Conservation (phyloP, 805 yeast species). For the Candida stauntonica region DNA sequence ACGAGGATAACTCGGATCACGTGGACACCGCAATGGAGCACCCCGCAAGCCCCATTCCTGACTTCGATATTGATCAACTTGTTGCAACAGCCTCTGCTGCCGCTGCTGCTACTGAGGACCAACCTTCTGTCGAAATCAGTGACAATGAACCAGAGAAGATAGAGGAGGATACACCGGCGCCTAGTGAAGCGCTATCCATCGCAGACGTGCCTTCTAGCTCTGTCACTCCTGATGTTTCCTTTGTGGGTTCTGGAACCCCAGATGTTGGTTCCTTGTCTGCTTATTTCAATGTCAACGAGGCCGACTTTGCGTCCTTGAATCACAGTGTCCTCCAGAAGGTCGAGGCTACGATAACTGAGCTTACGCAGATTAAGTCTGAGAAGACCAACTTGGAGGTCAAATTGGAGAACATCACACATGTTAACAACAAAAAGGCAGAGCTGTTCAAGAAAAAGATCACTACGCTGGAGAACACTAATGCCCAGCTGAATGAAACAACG, state of each 20-base stretch:
- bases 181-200: not conserved
- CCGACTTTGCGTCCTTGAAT: conserved; percentile 23
- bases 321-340: conserved; percentile 25
- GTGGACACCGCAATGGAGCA: not conserved
- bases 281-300: conserved; percentile 30
- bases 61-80: too few relatives aligned
- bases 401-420: conserved; percentile 37
- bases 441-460: conserved; percentile 29
- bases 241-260: not conserved
- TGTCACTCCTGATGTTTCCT: too few relatives aligned
- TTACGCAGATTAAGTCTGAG: conserved; percentile 35
- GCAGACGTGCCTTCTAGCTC: too few relatives aligned
- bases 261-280: conserved; percentile 28
- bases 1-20: not conserved
- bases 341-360: conserved; percentile 30
- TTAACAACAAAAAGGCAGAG: conserved; percentile 31
- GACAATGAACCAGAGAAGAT: not conserved
- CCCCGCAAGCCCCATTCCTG: too few relatives aligned
- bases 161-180: not conserved
- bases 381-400: conserved; percentile 34
- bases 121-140: not conserved
- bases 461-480: conserved; percentile 22
- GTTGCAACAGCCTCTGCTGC: too few relatives aligned
- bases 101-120: too few relatives aligned
- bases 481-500: conserved; percentile 21